Evolutionary conservation across 805 yeast genomes (phyloP).

Genomic region (Kodamaea leandrae): DNA sequence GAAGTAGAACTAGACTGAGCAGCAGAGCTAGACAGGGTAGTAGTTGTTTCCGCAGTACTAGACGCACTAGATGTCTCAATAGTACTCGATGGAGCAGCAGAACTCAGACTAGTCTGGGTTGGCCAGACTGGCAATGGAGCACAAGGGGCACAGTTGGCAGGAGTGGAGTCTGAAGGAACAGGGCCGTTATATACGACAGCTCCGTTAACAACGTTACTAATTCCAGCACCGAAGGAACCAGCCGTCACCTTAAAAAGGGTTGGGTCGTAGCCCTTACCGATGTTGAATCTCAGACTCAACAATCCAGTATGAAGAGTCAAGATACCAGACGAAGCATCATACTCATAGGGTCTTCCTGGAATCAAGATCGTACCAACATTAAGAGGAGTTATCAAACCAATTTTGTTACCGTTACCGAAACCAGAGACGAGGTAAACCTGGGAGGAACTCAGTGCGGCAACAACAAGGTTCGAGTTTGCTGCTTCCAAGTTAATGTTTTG

Average conservation of each 20-base stretch:
- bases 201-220: slow-evolving; percentile 8
- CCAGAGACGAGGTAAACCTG: too few relatives aligned
- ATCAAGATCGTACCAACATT: slow-evolving; percentile 8
- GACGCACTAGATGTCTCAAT: too few relatives aligned
- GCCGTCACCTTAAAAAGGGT: slow-evolving; percentile 5
- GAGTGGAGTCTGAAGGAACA: slow-evolving; percentile 4
- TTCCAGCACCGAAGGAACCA: slow-evolving; percentile 7
- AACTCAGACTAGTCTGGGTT: too few relatives aligned
- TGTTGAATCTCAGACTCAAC: slow-evolving; percentile 8
- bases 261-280: slow-evolving; percentile 12
- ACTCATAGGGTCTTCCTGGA: slow-evolving; percentile 1
- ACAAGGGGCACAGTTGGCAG: slow-evolving; percentile 9
- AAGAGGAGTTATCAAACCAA: slow-evolving; percentile 13
- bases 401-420: too few relatives aligned
- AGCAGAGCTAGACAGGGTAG: too few relatives aligned
- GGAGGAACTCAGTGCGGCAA: too few relatives aligned
- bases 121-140: slow-evolving; percentile 10
- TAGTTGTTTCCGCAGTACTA: too few relatives aligned
- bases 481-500: too few relatives aligned
- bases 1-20: too few relatives aligned
- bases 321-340: slow-evolving; percentile 16
- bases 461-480: too few relatives aligned
- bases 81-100: too few relatives aligned
- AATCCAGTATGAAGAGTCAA: slow-evolving; percentile 16
- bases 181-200: slow-evolving; percentile 14